Base-by-base conservation (phyloP, 768 basidiomycete species). In the Lenzites betulinus region DNA sequence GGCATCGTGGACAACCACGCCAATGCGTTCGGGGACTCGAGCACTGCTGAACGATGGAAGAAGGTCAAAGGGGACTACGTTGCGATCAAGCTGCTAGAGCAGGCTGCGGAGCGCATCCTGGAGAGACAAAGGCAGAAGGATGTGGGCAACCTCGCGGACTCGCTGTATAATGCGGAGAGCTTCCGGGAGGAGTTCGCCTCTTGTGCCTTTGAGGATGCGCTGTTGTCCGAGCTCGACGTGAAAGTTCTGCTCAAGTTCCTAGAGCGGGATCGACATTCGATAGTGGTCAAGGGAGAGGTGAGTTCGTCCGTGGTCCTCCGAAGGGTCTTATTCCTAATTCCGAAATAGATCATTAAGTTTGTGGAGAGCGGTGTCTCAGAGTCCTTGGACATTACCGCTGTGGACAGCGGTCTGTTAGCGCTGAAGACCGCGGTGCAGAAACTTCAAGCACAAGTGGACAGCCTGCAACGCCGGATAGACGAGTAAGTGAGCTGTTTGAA, bases 381-480 rank as follows among this genome's bases (percentile, higher is more conserved):
- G 39, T 76, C 73, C n/a, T 73, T 72, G 18, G 78, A 74, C 53
- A 84, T 98, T 48, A 89, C 88, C 18, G 80, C 85, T n/a, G 83
- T 95, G 4, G 95, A 98, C 68, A 78, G 74, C 42, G 92, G 95
- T 11, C 85, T 95, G 16, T 75, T 98, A 6, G 89, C 93, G 62
- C 81, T 98, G 54, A 88, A 90, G 73, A 78, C 73, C 0, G 92
- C 91, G 0, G 81, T 94, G 26, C 69, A 75, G 51, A 86, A 83
- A 62, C 71, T 98, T 13, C 83, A 88, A 51, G 69, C 74, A 4
- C 93, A 95, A 69, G 79, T 95, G 0, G 81, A 86, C 9, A 77
- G 77, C 12, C 74, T 96, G 33, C 89, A 94, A 50, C 59, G 65
- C 20, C 88, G 87, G 71, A 90, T 95, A 36, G 81, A 86, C 66